Percentiles rank a stretch among this genome's conserved stretches.
Conservation (phyloP, 495 filamentous ascomycete genomes). For the Astrothelium macrocarpum region DNA sequence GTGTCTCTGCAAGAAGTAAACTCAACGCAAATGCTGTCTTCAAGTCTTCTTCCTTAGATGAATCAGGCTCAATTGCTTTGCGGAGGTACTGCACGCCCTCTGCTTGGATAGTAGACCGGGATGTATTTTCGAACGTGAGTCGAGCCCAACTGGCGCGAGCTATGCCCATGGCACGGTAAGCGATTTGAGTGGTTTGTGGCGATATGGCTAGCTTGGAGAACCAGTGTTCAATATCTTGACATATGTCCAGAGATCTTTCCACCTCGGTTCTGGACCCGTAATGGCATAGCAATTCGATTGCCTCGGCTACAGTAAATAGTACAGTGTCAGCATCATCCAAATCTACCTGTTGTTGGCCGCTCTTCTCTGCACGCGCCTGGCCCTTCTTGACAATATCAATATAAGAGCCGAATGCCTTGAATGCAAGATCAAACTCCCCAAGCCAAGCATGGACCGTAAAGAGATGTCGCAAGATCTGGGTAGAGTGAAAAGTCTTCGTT, state of each 20-base stretch:
- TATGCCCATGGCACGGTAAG: slow-evolving; percentile 74
- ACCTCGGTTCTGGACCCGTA: slow-evolving; percentile 66
- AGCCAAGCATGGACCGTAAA: slow-evolving; percentile 79
- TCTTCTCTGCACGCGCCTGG: slow-evolving; percentile 70
- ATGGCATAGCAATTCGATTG: slow-evolving; percentile 68
- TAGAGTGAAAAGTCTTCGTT: slow-evolving; percentile 89
- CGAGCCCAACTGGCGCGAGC: slow-evolving; percentile 78
- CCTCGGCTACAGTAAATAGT: slow-evolving; percentile 65
- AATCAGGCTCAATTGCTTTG: slow-evolving; percentile 55
- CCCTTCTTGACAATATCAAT: slow-evolving; percentile 72
- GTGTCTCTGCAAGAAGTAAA: slow-evolving; percentile 66
- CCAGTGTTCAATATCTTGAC: slow-evolving; percentile 56
- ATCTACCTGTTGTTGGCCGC: slow-evolving; percentile 57
- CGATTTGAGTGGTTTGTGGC: slow-evolving; percentile 22
- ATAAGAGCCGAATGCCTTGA: slow-evolving; percentile 82
- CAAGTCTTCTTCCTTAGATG: slow-evolving; percentile 50
- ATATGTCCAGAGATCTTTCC: slow-evolving; percentile 64
- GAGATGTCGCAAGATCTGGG: slow-evolving; percentile 70
- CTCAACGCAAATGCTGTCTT: slow-evolving; percentile 72
- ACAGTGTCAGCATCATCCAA: slow-evolving; percentile 69
- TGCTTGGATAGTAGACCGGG: slow-evolving; percentile 56
- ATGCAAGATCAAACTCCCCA: slow-evolving; percentile 79
- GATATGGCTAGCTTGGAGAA: slow-evolving; percentile 36
- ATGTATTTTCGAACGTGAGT: slow-evolving; percentile 60
- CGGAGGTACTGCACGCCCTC: slow-evolving; percentile 65